phyloP scores from a whole-genome alignment of 75 land plant genomes.

The Azolla pinnata region DNA sequence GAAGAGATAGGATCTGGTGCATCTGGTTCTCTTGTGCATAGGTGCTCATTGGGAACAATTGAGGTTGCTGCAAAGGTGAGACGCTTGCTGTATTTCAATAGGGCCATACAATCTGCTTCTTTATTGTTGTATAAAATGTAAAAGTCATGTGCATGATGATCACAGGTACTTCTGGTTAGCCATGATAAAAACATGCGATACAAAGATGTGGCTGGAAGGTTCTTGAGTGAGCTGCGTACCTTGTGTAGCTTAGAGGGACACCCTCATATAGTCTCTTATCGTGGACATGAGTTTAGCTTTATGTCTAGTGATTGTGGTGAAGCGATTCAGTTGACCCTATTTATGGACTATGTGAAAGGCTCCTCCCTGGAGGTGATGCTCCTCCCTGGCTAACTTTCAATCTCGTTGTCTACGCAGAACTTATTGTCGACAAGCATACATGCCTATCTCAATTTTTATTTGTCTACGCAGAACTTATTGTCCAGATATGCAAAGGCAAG shows the following conservation, averaged over 20 bases:
- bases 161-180: slow-evolving; percentile 52
- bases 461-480: slow-evolving; percentile 45
- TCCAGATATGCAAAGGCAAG: slow-evolving; percentile 42
- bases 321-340: slow-evolving; percentile 43
- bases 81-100: no score
- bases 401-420: no score
- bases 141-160: background rate
- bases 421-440: no score
- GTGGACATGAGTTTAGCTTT: slow-evolving; percentile 93
- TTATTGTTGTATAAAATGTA: slow-evolving; percentile 1
- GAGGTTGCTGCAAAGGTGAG: slow-evolving; percentile 87
- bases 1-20: slow-evolving; percentile 47
- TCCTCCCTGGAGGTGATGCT: slow-evolving; percentile 88
- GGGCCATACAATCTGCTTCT: no score
- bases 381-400: no score
- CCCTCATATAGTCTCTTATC: slow-evolving; percentile 62
- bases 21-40: slow-evolving; percentile 38
- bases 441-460: no score
- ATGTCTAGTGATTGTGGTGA: slow-evolving; percentile 39
- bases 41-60: slow-evolving; percentile 52
- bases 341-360: slow-evolving; percentile 75
- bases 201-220: slow-evolving; percentile 37
- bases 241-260: slow-evolving; percentile 57
- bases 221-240: slow-evolving; percentile 76
- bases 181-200: slow-evolving; percentile 21